Base-by-base conservation (phyloP, 1,284 basidiomycete genomes). In the Rhodotorula sp. region DNA sequence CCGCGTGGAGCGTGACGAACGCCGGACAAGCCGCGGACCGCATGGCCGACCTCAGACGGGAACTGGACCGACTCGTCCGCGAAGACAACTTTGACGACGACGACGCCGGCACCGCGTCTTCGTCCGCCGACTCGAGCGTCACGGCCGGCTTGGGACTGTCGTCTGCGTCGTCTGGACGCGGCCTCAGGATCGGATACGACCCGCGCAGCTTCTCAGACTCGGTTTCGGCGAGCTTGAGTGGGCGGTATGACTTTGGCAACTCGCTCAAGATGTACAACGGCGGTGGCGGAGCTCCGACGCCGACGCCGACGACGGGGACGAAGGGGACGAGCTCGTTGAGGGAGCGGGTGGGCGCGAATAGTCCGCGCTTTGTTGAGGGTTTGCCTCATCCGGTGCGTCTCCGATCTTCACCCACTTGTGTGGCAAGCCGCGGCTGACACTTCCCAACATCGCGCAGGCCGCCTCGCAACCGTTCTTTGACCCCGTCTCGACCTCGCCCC, bases 161-260 rank as follows among this genome's bases (percentile, higher is more conserved):
- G 39, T 9, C 34, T 10, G 32, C 30, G 22, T 15, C 32, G 24
- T 24, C 60, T 13, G 24, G 36, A 24, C 22, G n/a, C 17, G 36
- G 44, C 1, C 30, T 32, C 24, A 27, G 61, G 15, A 39, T 62
- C 53, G 68, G 60, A 47, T 17, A 64, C 64, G 55, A 73, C 53
- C 11, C 65, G 62, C 64, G 64, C 60, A 63, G 59, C 64, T 67
- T 67, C 51, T 61, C 60, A 27, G 60, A 61, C 27, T 48, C 49
- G 48, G 66, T 77, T 64, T 57, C 75, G 70, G 53, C 70, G 54
- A 77, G 77, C 20, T 77, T 79, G 59, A 78, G 79, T 27, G 79
- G 77, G 36, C 74, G 81, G 59, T 86, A 86, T 79, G 84, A 85
- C 77, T 85, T 85, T 77, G 82, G 82, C 51, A 77, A 81, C 10